Evolutionary conservation across 176 grass and related monocot genomes (phyloP).

Genomic region (Pontederia crassipes): DNA sequence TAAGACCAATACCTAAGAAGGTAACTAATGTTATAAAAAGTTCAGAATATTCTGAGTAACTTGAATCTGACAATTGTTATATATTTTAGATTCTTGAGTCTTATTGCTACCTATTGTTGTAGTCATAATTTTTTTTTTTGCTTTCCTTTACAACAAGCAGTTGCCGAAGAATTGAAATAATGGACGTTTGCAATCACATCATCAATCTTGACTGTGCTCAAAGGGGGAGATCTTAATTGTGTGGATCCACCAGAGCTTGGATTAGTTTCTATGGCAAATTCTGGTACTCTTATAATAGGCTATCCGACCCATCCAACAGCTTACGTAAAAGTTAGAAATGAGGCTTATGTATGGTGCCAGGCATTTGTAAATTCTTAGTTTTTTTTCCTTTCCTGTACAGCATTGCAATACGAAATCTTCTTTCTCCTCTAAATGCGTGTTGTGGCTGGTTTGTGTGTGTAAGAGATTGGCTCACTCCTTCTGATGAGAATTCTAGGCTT

Average conservation of each 20-base stretch:
- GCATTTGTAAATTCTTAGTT: conserved; percentile 12
- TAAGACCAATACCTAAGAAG: conserved; percentile 48
- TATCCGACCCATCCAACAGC: not conserved
- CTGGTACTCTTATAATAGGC: not conserved
- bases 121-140: not conserved
- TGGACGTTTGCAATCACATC: conserved; percentile 7
- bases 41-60: not conserved
- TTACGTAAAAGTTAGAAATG: conserved; percentile 1
- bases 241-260: conserved; percentile 36
- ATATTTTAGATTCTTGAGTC: not conserved
- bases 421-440: not conserved
- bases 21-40: conserved; percentile 15
- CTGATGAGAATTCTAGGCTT: too few species aligned
- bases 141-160: conserved; percentile 22
- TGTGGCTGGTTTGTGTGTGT: not conserved
- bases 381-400: conserved; percentile 11
- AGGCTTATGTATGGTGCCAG: conserved; percentile 9
- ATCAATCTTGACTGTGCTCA: conserved; percentile 11
- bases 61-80: not conserved
- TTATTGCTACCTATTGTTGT: not conserved
- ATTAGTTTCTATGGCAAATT: not conserved
- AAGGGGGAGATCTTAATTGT: conserved; percentile 26
- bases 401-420: not conserved
- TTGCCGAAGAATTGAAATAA: conserved; percentile 21
- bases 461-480: too few species aligned